Conservation (phyloP, 345 rosid genomes). For the Physaria fendleri region DNA sequence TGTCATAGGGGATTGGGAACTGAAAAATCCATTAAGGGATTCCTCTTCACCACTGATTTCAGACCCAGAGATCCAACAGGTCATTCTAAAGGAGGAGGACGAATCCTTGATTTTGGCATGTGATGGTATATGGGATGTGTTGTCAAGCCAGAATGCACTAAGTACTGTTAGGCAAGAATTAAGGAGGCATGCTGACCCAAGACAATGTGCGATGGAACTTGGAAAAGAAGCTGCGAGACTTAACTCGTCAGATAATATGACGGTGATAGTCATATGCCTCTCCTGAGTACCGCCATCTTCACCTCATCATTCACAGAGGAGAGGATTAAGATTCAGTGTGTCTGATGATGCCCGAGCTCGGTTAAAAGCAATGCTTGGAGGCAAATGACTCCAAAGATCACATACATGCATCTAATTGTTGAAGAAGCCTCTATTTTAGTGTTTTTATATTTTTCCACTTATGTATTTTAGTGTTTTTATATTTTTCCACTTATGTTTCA, state of each 20-base stretch:
- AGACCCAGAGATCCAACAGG: conserved; percentile 68
- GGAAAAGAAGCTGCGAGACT: conserved; percentile 72
- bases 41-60: conserved; percentile 63
- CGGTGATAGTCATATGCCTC: conserved; percentile 65
- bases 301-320: conserved; percentile 33
- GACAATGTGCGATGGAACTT: conserved; percentile 57
- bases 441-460: no score
- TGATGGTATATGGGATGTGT: conserved; percentile 85
- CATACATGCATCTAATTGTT: no score
- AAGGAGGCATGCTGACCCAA: conserved; percentile 69
- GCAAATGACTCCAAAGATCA: no score
- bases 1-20: conserved; percentile 74
- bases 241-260: conserved; percentile 58
- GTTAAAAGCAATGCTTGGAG: conserved; percentile 31
- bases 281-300: conserved; percentile 64
- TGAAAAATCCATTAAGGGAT: conserved; percentile 37
- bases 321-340: conserved; percentile 52
- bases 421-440: no score
- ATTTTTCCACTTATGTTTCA: no score
- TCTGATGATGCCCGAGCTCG: conserved; percentile 50
- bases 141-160: conserved; percentile 74
- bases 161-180: conserved; percentile 62
- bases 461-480: no score
- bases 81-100: conserved; percentile 54
- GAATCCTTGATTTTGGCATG: conserved; percentile 78